Evolutionary conservation across 768 basidiomycete species (phyloP), one percentile per base, ranked within the genome.

Genomic region (Lenzites betulinus): DNA sequence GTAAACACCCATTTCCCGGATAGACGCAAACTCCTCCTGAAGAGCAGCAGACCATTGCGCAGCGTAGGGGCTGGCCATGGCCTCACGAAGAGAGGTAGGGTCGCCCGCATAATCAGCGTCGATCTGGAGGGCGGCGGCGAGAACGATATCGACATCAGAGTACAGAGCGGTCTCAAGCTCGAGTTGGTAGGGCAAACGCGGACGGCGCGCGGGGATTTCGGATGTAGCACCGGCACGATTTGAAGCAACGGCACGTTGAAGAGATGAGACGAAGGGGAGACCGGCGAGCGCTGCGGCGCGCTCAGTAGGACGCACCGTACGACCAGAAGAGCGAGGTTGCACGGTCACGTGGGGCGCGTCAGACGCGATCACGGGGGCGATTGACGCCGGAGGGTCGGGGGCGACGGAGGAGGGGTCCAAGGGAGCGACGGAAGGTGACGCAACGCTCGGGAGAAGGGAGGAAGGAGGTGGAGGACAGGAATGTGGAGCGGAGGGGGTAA

Each of bases 21-120:
- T 52, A 12, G 64, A 61, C 0, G 15, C 15, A 16, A 71, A 62
- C 42, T 75, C 70, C 1, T 69, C 64, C 13, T 58, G 12, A 18
- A 70, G 61, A 2, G 70, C 72, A 3, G 58, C 39, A 1, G 15
- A 46, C 74, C 71, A 74, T 13, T 69, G 33, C 0, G 52, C 52
- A 1, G 58, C 53, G 30, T 66, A 65, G 0, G 64, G 66, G 2
- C 57, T 59, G 0, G 38, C 42, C 54, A 71, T 60, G 7, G 71
- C 71, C 13, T 72, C 68, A 0, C 33, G 22, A 20, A 59, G 66
- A 0, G 63, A 60, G 6, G 36, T 25, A 0, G 72, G 71, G 25
- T 71, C 68, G 30, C 61, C 62, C 0, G 49, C 54, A 26, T 59
- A 71, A 35, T 46, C 67, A 47, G 56, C 52, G 64, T 41, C 64